Conservation (phyloP, 2,329 filamentous ascomycete genomes). For the Plectosphaerella sp. region DNA sequence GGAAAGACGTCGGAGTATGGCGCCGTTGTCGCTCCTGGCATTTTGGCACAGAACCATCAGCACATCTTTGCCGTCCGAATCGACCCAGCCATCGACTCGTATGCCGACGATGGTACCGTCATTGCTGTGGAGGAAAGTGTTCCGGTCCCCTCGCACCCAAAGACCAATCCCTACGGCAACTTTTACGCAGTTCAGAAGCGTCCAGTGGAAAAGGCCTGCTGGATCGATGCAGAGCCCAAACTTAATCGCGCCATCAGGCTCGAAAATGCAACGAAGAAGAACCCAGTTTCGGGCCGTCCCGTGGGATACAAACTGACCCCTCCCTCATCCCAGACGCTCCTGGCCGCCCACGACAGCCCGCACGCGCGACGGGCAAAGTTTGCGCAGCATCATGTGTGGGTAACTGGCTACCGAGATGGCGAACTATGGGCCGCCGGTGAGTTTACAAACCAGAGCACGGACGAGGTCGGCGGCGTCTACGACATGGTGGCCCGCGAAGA, state of each 20-base stretch:
- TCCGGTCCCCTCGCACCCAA: constrained; percentile 33
- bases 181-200: constrained; percentile 51
- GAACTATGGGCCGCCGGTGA: constrained; percentile 22
- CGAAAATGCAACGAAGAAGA: constrained; percentile 32
- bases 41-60: constrained; percentile 66
- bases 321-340: constrained; percentile 2
- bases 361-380: constrained; percentile 3
- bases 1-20: constrained; percentile 51
- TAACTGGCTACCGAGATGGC: constrained; percentile 19
- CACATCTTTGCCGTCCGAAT: constrained; percentile 64
- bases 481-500: constrained; percentile 43
- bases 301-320: constrained; percentile 19
- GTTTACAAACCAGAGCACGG: constrained; percentile 33
- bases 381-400: constrained; percentile 16
- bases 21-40: constrained; percentile 59
- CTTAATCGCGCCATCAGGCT: constrained; percentile 42
- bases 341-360: background rate
- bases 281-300: constrained; percentile 22
- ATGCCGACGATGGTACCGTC: constrained; percentile 39
- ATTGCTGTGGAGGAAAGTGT: constrained; percentile 24
- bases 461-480: constrained; percentile 36
- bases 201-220: constrained; percentile 37
- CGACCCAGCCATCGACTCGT: constrained; percentile 59
- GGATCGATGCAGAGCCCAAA: constrained; percentile 22
- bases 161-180: constrained; percentile 58